Evolutionary conservation across 2,329 filamentous ascomycete species (phyloP), one percentile per base, ranked within the genome.

Genomic region (Colletotrichum phormii): DNA sequence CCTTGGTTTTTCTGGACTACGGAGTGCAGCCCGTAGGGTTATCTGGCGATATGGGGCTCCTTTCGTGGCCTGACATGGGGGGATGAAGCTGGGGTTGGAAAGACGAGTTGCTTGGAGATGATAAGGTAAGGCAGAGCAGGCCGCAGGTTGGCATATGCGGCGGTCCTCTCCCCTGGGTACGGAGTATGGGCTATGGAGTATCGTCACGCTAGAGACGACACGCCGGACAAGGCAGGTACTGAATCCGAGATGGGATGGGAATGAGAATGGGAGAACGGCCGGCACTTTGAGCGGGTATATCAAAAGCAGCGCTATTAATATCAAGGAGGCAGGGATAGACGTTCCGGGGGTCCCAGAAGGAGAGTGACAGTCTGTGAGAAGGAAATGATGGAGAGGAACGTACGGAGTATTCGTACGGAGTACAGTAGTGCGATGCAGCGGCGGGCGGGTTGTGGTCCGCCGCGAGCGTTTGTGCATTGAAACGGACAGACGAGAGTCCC

Each of bases 271-370:
- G 18, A 58, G 54, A 26, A 64, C 37, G 61, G 35, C 68, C 71
- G 71, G 67, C 62, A 71, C 68, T 71, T 71, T 64, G 67, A 55
- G 71, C 62, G 67, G 67, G 67, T 67, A 72, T 73, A 73, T 18
- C 51, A 63, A 24, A 67, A 57, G 26, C 24, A 60, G 51, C 62
- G 35, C 67, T 73, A 67, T 67, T 72, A 64, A 72, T 67, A 67
- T 67, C 42, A n/a, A 13, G 33, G 18, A 22, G 13, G 69, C 62
- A 72, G 71, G 71, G 68, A 59, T 73, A 24, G 9, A 29, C 31
- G 37, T n/a, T 29, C 31, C 24, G 42, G 49, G 67, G 64, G 62
- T 4, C 8, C 61, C 71, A 71, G 62, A 62, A 42, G 9, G 31
- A 71, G 53, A 59, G 57, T 54, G 62, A 66, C 57, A 57, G 51